Percentiles rank a stretch among this genome's conserved stretches.
These are phyloP conservation scores for Porphyra umbilicalis DNA, from an alignment of 31 red algal genomes.

Conservation along the genomic window DNA sequence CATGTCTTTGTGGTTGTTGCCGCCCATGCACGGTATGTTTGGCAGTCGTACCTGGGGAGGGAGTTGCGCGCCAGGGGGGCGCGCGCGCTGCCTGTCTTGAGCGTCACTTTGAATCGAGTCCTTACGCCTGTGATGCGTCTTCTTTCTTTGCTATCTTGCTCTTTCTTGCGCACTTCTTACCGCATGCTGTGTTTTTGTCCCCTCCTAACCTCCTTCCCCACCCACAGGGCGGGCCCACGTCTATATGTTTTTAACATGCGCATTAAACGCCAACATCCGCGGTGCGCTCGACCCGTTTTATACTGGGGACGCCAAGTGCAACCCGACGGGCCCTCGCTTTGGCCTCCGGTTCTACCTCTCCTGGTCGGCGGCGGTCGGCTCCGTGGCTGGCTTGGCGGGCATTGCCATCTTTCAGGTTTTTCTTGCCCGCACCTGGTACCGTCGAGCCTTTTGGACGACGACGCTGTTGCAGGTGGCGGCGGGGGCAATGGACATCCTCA, in stretches of 20 bases:
- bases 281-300: constrained; percentile 53
- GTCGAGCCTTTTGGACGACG: constrained; percentile 40
- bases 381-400: constrained; percentile 25
- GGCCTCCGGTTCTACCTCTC: constrained; percentile 49
- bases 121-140: too few relatives aligned
- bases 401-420: constrained; percentile 37
- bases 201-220: too few relatives aligned
- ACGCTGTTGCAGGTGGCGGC: constrained; percentile 35
- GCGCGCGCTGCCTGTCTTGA: too few relatives aligned
- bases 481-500: constrained; percentile 26
- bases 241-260: constrained; percentile 51
- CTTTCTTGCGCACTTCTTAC: too few relatives aligned
- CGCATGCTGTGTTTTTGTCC: too few relatives aligned
- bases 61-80: too few relatives aligned
- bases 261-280: constrained; percentile 34
- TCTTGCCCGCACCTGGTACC: constrained; percentile 28
- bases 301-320: constrained; percentile 14
- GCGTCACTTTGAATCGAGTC: too few relatives aligned
- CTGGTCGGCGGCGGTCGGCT: constrained; percentile 34
- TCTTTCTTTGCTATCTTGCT: too few relatives aligned
- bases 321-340: constrained; percentile 40
- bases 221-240: constrained; percentile 33
- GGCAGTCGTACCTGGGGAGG: too few relatives aligned
- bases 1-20: too few relatives aligned
- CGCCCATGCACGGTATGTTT: too few relatives aligned